Conservation (phyloP, 2,329 filamentous ascomycete species). For the Lithohypha guttulata region DNA sequence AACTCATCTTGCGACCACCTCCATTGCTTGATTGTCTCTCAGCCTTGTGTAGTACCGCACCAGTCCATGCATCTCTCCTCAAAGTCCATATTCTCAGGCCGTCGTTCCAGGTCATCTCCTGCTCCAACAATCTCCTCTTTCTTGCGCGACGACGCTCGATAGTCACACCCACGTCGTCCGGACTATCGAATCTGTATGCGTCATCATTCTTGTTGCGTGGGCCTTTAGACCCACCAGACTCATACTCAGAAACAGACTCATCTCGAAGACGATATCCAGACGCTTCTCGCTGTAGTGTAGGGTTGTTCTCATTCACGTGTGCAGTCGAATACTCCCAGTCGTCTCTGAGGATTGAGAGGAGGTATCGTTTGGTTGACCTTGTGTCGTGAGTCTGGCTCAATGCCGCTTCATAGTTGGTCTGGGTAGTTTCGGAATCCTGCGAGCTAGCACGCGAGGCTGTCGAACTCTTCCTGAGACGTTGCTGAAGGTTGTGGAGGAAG, state of each 20-base stretch:
- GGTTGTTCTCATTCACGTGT: neutral
- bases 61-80: constrained; percentile 74
- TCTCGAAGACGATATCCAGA: constrained; percentile 16
- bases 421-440: constrained; percentile 3
- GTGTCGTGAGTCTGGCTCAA: constrained; percentile 15
- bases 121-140: constrained; percentile 47
- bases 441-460: constrained; percentile 14
- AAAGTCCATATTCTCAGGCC: constrained; percentile 71
- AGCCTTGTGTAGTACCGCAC: constrained; percentile 42
- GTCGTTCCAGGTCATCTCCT: constrained; percentile 66
- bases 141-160: constrained; percentile 44
- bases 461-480: constrained; percentile 19
- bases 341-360: constrained; percentile 16
- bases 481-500: constrained; percentile 18
- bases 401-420: constrained; percentile 3
- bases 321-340: constrained; percentile 21
- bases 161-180: constrained; percentile 31
- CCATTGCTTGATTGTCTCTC: constrained; percentile 19
- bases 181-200: constrained; percentile 31
- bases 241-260: constrained; percentile 18
- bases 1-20: constrained; percentile 21
- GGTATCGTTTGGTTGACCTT: constrained; percentile 14
- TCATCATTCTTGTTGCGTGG: constrained; percentile 15
- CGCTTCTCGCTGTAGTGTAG: constrained; percentile 13
- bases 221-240: constrained; percentile 7